Evolutionary conservation across 176 grass and related monocot species (phyloP), one percentile per base, ranked within the genome.

Genomic region (Avena sativa): DNA sequence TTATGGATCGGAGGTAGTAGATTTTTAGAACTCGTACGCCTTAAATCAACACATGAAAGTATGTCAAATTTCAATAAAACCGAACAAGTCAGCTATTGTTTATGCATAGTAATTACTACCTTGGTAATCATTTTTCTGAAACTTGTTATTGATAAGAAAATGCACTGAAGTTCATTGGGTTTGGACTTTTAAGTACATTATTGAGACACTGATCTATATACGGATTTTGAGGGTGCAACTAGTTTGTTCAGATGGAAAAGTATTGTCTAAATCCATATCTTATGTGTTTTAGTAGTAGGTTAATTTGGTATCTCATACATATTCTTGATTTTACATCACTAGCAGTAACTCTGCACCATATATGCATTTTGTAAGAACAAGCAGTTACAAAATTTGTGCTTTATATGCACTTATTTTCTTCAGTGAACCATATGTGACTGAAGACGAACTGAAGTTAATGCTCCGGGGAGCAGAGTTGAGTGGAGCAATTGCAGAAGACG

Each of bases 361-460:
- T 80, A 17, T 90, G 38, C 40, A 44, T 81, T 78, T 86, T 49
- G 43, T 20, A 70, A 56, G 65, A 64, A 48, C 20, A 40, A 2
- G 4, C 13, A 80, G 12, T 85, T 86, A 59, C 78, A 34, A 77
- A 86, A 53, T 65, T 66, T 72, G 8, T 72, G 21, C 56, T 63
- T 66, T 63, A 51, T 83, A 63, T 71, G 51, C 46, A 50, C 57
- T 89, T 90, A 8, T 88, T 43, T 89, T 64, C 49, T 89, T 69
- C 71, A 98, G 94, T 60, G 92, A 99, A 83, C 94, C 97, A 81
- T 99, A 99, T 93, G 97, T 99, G 83, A 96, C 97, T 87, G 97
- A 99, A 74, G 97, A 99, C 86, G 92, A 99, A 90, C 84, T 99
- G 60, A 99, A 99, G 78, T 90, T 99, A 84, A 99, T 99, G 94